Evolutionary conservation across 495 filamentous ascomycete species (phyloP).

Genomic region (Trichoderma parareesei): DNA sequence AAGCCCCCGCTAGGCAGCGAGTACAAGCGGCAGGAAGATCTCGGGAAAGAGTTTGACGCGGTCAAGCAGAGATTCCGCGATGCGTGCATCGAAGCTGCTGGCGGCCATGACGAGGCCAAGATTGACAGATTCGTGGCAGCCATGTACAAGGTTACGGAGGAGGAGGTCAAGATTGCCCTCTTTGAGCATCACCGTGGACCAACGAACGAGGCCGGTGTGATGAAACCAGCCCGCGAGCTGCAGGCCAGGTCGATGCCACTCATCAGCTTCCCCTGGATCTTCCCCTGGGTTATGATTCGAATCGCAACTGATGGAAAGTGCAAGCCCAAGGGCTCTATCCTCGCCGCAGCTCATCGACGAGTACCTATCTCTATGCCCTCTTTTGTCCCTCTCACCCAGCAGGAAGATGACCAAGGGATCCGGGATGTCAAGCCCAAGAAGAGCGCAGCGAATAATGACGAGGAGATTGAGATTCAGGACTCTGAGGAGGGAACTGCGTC

Average conservation of each 20-base stretch:
- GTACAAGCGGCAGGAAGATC: slow-evolving; percentile 80
- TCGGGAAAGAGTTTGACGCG: slow-evolving; percentile 53
- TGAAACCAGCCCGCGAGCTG: slow-evolving; percentile 26
- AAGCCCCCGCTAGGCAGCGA: slow-evolving; percentile 58
- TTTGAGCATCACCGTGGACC: slow-evolving; percentile 31
- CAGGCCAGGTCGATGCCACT: slow-evolving; percentile 55
- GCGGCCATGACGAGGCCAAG: slow-evolving; percentile 46
- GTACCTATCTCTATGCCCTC: background rate
- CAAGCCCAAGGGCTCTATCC: background rate
- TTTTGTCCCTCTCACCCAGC: background rate
- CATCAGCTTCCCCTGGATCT: slow-evolving; percentile 93
- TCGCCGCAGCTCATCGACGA: background rate
- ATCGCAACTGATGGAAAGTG: slow-evolving; percentile 43
- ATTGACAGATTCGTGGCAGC: slow-evolving; percentile 70
- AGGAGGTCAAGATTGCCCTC: slow-evolving; percentile 54
- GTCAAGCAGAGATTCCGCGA: slow-evolving; percentile 61
- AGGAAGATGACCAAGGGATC: background rate
- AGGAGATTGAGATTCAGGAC: background rate
- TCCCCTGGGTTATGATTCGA: slow-evolving; percentile 60
- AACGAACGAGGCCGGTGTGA: slow-evolving; percentile 26
- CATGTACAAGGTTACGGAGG: slow-evolving; percentile 75
- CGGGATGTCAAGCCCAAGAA: background rate
- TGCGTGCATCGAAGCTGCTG: slow-evolving; percentile 54
- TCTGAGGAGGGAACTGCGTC: background rate
- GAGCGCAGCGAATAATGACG: background rate